Evolutionary conservation across 1,139 yeast genomes (phyloP).

Genomic region (Candida albicans): DNA sequence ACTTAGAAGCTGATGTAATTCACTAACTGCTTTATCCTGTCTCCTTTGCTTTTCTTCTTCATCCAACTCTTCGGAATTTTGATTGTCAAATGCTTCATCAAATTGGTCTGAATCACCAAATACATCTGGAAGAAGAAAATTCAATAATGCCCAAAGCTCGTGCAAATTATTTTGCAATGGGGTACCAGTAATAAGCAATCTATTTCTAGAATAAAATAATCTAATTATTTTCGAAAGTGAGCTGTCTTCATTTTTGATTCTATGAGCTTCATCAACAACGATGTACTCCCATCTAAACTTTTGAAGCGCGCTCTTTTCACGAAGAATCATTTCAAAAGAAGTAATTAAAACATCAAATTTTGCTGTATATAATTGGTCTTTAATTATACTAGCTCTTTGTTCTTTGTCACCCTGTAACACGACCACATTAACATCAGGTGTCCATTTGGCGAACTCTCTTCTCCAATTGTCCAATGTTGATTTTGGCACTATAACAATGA

Average conservation of each 20-base stretch:
- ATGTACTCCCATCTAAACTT: constrained; percentile 93
- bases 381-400: constrained; percentile 61
- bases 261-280: constrained; percentile 94
- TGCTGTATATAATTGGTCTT: constrained; percentile 59
- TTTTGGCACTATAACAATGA: constrained; percentile 88
- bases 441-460: constrained; percentile 91
- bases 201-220: constrained; percentile 77
- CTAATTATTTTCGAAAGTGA: constrained; percentile 88
- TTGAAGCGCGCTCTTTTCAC: constrained; percentile 78
- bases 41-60: constrained; percentile 47
- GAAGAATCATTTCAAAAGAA: constrained; percentile 88
- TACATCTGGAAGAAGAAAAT: constrained; percentile 89
- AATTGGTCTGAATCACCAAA: constrained; percentile 88
- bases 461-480: constrained; percentile 96
- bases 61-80: constrained; percentile 22
- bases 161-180: constrained; percentile 93
- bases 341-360: constrained; percentile 88
- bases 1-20: constrained; percentile 77
- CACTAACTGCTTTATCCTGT: constrained; percentile 79
- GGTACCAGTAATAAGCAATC: constrained; percentile 91
- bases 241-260: constrained; percentile 92
- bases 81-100: constrained; percentile 78
- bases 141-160: constrained; percentile 92
- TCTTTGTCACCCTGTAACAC: constrained; percentile 89
- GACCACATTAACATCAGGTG: constrained; percentile 88